Base-by-base conservation (phyloP, 1,284 basidiomycete species). In the Inonotus obliquus region DNA sequence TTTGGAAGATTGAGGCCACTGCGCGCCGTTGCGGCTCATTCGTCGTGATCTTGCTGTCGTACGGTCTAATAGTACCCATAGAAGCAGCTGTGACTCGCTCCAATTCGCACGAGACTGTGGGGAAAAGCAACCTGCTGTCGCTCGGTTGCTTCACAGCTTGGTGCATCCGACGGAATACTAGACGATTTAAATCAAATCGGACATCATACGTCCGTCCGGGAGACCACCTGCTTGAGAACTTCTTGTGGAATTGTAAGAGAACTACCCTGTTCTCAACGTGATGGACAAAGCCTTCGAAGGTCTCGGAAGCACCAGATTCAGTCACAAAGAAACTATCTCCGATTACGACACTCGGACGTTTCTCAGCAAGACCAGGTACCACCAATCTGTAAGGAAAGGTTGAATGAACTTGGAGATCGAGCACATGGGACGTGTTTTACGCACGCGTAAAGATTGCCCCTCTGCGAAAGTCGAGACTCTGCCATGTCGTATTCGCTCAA, bases 1-100 rank as follows among this genome's bases (percentile, higher is more conserved):
- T 73, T 10, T 69, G 68, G 2, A 80, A 62, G 39, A 88, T 85
- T 0, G 81, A 79, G 2, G 72, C 70, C 1, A 87, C 79, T 4
- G 86, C 86, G 61, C 76, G 76, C 1, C 78, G 65, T 65, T 89
- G 87, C 11, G 79, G 75, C 0, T 71, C 59, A 66, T 89, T 89
- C 0, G 60, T 66, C 0, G 69, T 73, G 37, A 89, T 77, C 4
- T 78, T 68, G 0, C 67, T 60, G 64, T 88, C 85, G 65, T 76
- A 74, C 1, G 69, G 63, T 23, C 65, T 56, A 0, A 63, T 62
- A 0, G 59, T 60, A 2, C 57, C 52, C 32, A 64, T 57, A 2
- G 58, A 81, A 74, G 1, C 21, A 52, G 2, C 65, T 45, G 84
- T 82, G 66, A 84, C 83, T 0, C 64, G 38, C 53, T 48, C 38